phyloP scores from a whole-genome alignment of 2,329 filamentous ascomycete genomes.

The Aspergillus cejpii region DNA sequence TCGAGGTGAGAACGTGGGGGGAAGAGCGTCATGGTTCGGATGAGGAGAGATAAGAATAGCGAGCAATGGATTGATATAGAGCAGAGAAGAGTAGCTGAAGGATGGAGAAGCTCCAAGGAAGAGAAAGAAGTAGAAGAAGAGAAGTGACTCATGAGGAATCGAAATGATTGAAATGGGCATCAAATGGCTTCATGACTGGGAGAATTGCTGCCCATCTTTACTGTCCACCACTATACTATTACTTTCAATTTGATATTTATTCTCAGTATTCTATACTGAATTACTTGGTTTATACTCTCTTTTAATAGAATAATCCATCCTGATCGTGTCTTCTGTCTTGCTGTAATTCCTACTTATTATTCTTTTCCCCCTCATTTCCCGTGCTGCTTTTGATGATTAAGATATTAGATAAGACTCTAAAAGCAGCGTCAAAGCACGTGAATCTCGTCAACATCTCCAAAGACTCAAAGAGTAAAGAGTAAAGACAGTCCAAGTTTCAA shows the following conservation, averaged over 20 bases:
- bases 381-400: constrained; percentile 12
- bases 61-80: constrained; percentile 3
- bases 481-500: too few relatives aligned
- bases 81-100: constrained; percentile 3
- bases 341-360: too few relatives aligned
- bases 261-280: too few relatives aligned
- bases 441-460: too few relatives aligned
- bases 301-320: background rate
- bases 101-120: constrained; percentile 1
- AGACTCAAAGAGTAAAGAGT: too few relatives aligned
- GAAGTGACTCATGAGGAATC: background rate
- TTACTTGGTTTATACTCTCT: too few relatives aligned
- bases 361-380: constrained; percentile 16
- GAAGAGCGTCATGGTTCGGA: constrained; percentile 34
- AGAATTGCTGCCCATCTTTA: constrained; percentile 5
- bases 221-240: too few relatives aligned
- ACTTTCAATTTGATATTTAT: background rate
- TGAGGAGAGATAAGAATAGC: constrained; percentile 11
- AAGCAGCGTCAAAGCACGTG: constrained; percentile 9
- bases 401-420: background rate
- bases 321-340: too few relatives aligned
- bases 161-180: constrained; percentile 10
- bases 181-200: constrained; percentile 6
- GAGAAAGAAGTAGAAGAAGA: background rate
- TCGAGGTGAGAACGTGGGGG: constrained; percentile 21